phyloP scores from a whole-genome alignment of 177 flowering plant genomes.

The Vitis hybrid region DNA sequence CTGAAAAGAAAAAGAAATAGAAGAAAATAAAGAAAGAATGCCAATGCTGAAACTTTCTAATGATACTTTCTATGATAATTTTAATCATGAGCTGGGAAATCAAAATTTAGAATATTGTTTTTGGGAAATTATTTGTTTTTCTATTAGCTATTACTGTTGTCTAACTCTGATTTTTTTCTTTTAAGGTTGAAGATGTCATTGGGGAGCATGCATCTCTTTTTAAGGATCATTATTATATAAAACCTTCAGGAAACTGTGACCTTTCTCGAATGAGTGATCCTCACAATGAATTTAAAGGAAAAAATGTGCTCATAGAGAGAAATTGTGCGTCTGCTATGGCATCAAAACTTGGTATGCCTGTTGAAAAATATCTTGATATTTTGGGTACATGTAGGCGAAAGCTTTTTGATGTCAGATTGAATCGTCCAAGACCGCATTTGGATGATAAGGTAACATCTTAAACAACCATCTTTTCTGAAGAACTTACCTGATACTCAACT shows the following conservation, averaged over 20 bases:
- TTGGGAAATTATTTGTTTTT: background rate
- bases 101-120: background rate
- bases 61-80: too few species aligned
- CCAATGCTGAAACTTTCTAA: too few species aligned
- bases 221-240: slow-evolving; percentile 82
- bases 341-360: slow-evolving; percentile 50
- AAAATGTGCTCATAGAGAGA: slow-evolving; percentile 82
- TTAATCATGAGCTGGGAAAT: too few species aligned
- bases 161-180: background rate
- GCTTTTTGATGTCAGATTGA: slow-evolving; percentile 63
- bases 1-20: too few species aligned
- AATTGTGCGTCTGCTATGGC: slow-evolving; percentile 57
- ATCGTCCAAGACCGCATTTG: slow-evolving; percentile 84
- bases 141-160: background rate
- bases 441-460: slow-evolving; percentile 82
- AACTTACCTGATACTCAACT: background rate
- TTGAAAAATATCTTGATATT: slow-evolving; percentile 57
- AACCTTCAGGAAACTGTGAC: slow-evolving; percentile 86
- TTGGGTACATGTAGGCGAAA: slow-evolving; percentile 58
- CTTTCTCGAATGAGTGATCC: slow-evolving; percentile 93
- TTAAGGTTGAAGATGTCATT: slow-evolving; percentile 71
- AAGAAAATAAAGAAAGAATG: too few species aligned
- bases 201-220: slow-evolving; percentile 73
- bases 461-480: background rate
- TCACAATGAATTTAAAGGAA: slow-evolving; percentile 77